These are phyloP conservation scores for Herpetomonas tarakana DNA, from an alignment of 208 protist species.

Conservation along the genomic window DNA sequence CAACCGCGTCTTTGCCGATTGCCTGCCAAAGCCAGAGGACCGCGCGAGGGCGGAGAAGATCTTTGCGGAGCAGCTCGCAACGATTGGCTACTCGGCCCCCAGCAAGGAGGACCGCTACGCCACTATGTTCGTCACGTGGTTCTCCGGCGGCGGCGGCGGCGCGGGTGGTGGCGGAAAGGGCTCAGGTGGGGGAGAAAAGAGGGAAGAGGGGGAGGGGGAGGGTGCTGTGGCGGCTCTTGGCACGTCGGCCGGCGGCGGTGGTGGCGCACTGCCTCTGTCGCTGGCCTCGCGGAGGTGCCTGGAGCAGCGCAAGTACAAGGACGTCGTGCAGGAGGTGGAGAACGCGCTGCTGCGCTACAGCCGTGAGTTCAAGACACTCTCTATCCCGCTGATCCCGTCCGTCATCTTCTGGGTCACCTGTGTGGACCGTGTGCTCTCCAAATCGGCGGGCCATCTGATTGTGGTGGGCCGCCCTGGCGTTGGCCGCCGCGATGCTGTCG, in stretches of 20 bases:
- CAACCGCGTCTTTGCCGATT: slow-evolving; percentile 93
- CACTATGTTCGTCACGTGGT: slow-evolving; percentile 89
- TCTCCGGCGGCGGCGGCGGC: slow-evolving; percentile 37
- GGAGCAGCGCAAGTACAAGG: slow-evolving; percentile 72
- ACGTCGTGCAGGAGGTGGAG: slow-evolving; percentile 72
- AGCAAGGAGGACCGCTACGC: slow-evolving; percentile 65
- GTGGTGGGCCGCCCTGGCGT: slow-evolving; percentile 92
- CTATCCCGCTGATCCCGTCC: slow-evolving; percentile 92
- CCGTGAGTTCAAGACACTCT: slow-evolving; percentile 92
- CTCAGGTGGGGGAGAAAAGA: too few species aligned
- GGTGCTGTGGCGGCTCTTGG: neutral
- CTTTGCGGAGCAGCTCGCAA: slow-evolving; percentile 78
- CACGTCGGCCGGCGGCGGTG: neutral
- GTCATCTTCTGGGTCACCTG: slow-evolving; percentile 87
- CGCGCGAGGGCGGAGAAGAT: slow-evolving; percentile 58
- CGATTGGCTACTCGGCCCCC: slow-evolving; percentile 79
- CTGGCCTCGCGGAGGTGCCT: slow-evolving; percentile 24
- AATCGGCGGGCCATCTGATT: slow-evolving; percentile 86
- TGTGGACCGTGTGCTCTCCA: slow-evolving; percentile 88
- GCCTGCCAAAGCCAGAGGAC: slow-evolving; percentile 84
- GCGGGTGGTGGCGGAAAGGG: slow-evolving; percentile 16
- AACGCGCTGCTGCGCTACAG: slow-evolving; percentile 91
- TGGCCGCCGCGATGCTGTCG: slow-evolving; percentile 81
- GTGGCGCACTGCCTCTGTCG: too few species aligned
- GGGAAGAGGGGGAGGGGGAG: neutral